Percentiles rank a stretch among this genome's conserved stretches.
Evolutionary conservation across 371 early-diverging fungal genomes (phyloP).

Genomic region (Mortierella sp.): DNA sequence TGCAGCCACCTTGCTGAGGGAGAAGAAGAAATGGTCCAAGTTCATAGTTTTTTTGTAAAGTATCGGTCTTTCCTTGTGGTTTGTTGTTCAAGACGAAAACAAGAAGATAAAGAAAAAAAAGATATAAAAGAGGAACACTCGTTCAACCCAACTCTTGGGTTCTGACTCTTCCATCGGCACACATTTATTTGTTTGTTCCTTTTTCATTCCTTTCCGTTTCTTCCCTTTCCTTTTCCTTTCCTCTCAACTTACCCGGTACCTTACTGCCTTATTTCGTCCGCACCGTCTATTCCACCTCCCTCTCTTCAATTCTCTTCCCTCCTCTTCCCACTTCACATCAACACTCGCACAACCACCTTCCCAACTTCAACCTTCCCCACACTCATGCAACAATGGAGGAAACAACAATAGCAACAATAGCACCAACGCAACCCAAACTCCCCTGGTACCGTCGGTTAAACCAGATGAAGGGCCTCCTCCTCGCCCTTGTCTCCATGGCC

Average conservation of each 20-base stretch:
- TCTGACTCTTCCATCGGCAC: not conserved
- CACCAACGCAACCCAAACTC: not conserved
- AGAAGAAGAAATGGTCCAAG: not conserved
- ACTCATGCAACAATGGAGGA: not conserved
- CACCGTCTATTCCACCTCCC: no score
- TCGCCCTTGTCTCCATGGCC: slow-evolving; percentile 19
- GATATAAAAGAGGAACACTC: not conserved
- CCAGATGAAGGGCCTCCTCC: slow-evolving; percentile 19
- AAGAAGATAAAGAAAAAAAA: not conserved
- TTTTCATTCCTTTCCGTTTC: not conserved
- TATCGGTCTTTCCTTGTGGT: not conserved
- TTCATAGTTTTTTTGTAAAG: not conserved
- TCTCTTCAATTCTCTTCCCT: no score
- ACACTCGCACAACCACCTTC: not conserved
- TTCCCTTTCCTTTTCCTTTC: not conserved
- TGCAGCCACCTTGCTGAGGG: not conserved
- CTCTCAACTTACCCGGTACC: no score
- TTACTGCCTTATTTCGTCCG: not conserved
- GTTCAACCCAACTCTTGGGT: not conserved
- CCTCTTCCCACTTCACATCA: not conserved
- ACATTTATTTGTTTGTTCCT: not conserved
- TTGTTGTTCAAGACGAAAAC: not conserved
- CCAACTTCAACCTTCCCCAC: not conserved
- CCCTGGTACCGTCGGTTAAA: slow-evolving; percentile 20
- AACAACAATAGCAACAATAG: not conserved